phyloP scores from a whole-genome alignment of 2,329 filamentous ascomycete species.

The Paecilomyces dactylethromorphus region DNA sequence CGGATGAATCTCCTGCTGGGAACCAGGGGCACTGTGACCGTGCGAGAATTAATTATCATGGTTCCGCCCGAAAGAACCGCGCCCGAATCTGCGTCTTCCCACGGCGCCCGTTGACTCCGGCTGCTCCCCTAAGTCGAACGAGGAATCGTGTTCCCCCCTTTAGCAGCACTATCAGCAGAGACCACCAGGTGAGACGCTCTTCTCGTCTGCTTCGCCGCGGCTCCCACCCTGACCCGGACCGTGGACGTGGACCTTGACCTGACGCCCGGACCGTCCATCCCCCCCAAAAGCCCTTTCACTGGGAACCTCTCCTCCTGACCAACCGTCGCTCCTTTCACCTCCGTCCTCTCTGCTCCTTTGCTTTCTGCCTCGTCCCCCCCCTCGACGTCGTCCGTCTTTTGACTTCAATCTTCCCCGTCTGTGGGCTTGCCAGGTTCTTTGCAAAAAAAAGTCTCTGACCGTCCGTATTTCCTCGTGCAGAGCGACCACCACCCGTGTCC shows the following conservation, averaged over 20 bases:
- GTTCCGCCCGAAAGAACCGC: too few relatives aligned
- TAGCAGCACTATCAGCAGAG: background rate
- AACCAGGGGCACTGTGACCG: background rate
- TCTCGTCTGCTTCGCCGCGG: background rate
- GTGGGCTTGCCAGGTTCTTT: background rate
- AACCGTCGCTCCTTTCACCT: background rate
- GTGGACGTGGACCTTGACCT: too few relatives aligned
- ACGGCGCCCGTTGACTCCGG: too few relatives aligned
- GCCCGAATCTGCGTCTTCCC: too few relatives aligned
- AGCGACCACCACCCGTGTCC: background rate
- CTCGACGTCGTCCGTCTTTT: background rate
- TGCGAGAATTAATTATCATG: background rate
- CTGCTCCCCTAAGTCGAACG: too few relatives aligned
- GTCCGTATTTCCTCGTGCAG: background rate
- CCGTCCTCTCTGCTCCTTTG: conserved; percentile 4
- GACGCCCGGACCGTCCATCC: background rate
- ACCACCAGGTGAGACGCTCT: too few relatives aligned
- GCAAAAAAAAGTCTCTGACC: background rate
- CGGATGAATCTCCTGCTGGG: background rate
- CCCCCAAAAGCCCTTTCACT: background rate
- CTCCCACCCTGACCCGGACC: background rate
- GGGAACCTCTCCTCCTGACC: background rate
- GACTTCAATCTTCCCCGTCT: background rate
- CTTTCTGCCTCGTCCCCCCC: background rate
- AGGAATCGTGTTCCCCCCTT: background rate